These are phyloP conservation scores for Coniella vitis DNA, from an alignment of 2,329 filamentous ascomycete genomes.

Conservation along the genomic window DNA sequence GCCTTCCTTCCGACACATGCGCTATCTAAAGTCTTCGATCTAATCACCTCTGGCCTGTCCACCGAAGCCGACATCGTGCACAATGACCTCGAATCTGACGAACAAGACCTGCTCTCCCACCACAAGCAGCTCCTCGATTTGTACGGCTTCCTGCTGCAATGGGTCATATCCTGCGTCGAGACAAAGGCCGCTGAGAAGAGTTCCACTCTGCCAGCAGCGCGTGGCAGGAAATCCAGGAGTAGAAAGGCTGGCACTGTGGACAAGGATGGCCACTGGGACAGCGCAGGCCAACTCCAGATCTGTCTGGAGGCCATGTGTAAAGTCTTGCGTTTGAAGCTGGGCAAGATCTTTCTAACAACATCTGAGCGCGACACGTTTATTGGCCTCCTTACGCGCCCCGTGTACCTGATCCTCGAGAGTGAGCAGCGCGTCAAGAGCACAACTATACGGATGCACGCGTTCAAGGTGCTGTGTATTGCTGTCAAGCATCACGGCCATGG, in stretches of 20 bases:
- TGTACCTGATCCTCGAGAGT: constrained; percentile 90
- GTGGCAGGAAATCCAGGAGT: constrained; percentile 67
- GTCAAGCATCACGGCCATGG: constrained; percentile 97
- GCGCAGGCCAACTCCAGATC: constrained; percentile 75
- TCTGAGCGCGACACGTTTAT: constrained; percentile 96
- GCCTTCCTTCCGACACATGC: constrained; percentile 71
- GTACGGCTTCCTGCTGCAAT: constrained; percentile 89
- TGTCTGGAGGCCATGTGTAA: constrained; percentile 94
- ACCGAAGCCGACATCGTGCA: constrained; percentile 80
- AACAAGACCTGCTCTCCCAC: constrained; percentile 77
- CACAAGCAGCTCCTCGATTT: constrained; percentile 91
- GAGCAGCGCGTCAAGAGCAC: constrained; percentile 87
- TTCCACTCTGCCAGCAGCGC: constrained; percentile 59
- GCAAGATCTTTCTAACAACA: constrained; percentile 90
- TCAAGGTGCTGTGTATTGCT: constrained; percentile 93
- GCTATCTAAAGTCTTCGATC: constrained; percentile 87
- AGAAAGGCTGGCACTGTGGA: constrained; percentile 54
- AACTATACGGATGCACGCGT: constrained; percentile 89
- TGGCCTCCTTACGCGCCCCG: constrained; percentile 80
- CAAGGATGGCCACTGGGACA: constrained; percentile 82
- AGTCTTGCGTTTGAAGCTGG: constrained; percentile 84
- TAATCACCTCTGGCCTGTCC: constrained; percentile 78
- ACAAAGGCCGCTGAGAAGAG: constrained; percentile 89
- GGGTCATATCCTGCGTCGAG: constrained; percentile 92
- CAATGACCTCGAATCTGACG: constrained; percentile 82